phyloP scores from a whole-genome alignment of 306 rosid genomes.

The Heteromeles arbutifolia region DNA sequence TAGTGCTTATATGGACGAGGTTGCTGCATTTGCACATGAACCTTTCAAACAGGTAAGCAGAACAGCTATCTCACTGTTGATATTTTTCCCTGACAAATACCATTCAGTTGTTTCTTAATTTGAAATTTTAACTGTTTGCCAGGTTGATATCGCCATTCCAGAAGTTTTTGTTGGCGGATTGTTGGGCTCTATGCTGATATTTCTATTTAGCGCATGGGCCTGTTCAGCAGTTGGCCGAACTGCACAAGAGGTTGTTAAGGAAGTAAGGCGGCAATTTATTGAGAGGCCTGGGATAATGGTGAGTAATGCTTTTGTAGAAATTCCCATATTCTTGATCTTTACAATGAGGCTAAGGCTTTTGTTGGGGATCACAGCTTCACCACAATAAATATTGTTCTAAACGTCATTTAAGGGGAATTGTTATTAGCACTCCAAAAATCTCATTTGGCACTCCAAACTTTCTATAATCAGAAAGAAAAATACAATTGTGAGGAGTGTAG shows the following conservation, averaged over 20 bases:
- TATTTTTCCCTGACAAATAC: neutral
- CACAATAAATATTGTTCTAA: neutral
- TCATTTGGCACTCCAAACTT: too few relatives aligned
- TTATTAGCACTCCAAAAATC: too few relatives aligned
- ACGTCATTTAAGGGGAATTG: neutral
- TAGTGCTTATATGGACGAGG: slow-evolving; percentile 99
- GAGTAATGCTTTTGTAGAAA: slow-evolving; percentile 33
- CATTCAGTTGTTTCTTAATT: slow-evolving; percentile 14
- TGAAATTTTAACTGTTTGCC: slow-evolving; percentile 21
- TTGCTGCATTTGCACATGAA: slow-evolving; percentile 62
- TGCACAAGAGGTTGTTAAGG: slow-evolving; percentile 97
- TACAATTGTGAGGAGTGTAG: too few relatives aligned
- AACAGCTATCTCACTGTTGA: neutral
- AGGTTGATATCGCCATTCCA: slow-evolving; percentile 99
- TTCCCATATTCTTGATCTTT: neutral
- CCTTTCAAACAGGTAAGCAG: slow-evolving; percentile 77
- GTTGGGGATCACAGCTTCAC: neutral
- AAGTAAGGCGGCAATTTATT: slow-evolving; percentile 96
- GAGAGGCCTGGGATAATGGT: slow-evolving; percentile 99
- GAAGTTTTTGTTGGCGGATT: slow-evolving; percentile 90
- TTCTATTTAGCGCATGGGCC: slow-evolving; percentile 92
- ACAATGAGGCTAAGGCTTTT: neutral
- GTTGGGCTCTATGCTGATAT: slow-evolving; percentile 97
- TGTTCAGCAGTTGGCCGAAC: slow-evolving; percentile 97
- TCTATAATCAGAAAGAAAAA: too few relatives aligned